phyloP scores from a whole-genome alignment of 2,329 filamentous ascomycete genomes.

The Cryphonectria radicalis region DNA sequence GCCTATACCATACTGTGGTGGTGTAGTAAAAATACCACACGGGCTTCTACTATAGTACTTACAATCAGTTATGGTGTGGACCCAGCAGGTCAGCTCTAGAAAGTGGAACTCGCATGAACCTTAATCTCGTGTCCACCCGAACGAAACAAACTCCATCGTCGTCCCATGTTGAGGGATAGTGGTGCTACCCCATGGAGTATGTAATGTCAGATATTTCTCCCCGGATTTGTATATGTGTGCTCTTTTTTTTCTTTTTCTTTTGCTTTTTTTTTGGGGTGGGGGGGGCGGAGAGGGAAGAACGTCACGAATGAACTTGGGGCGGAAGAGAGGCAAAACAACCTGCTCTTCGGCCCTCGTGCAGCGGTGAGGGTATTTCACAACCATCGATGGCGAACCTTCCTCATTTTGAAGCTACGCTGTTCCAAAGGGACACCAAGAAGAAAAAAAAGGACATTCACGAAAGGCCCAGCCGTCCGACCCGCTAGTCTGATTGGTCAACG shows the following conservation, averaged over 20 bases:
- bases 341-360: background rate
- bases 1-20: background rate
- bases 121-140: conserved; percentile 2
- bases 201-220: background rate
- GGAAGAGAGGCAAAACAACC: background rate
- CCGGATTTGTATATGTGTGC: background rate
- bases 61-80: background rate
- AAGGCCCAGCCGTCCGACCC: background rate
- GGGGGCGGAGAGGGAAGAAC: background rate
- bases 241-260: background rate
- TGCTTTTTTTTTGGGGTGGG: background rate
- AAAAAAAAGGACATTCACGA: background rate
- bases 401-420: background rate
- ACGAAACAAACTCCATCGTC: conserved; percentile 2
- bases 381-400: background rate
- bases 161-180: background rate
- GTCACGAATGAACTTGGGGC: background rate
- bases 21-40: background rate
- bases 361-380: background rate
- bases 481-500: background rate
- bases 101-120: background rate
- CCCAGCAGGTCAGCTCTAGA: background rate
- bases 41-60: background rate
- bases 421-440: too few species aligned
- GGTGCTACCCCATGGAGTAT: background rate